Evolutionary conservation across 2,329 filamentous ascomycete species (phyloP).

Genomic region (Lasiodiplodia hormozganensis): DNA sequence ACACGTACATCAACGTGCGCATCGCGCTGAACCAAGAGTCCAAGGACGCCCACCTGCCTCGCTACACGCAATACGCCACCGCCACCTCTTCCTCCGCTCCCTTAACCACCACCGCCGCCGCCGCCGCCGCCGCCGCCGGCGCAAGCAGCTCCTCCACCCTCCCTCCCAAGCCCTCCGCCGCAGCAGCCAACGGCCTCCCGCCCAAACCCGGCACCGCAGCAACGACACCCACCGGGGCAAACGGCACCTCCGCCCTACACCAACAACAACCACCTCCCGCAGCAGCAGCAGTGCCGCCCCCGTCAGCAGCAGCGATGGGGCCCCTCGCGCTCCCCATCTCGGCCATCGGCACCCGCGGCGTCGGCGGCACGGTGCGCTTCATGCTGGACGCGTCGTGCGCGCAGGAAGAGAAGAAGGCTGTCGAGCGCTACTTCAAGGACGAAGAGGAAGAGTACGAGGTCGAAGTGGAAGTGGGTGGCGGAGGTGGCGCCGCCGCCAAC

Average conservation of each 20-base stretch:
- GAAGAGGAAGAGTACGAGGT: slow-evolving; percentile 80
- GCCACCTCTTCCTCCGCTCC: not conserved
- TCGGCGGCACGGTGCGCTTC: slow-evolving; percentile 83
- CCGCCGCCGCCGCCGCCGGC: slow-evolving; percentile 33
- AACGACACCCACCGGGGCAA: slow-evolving; percentile 41
- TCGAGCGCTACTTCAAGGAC: slow-evolving; percentile 72
- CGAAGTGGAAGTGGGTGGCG: slow-evolving; percentile 68
- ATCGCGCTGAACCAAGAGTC: slow-evolving; percentile 86
- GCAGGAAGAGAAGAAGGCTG: slow-evolving; percentile 70
- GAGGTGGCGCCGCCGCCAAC: slow-evolving; percentile 31
- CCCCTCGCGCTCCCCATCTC: slow-evolving; percentile 34
- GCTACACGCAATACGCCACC: slow-evolving; percentile 47
- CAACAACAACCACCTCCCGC: slow-evolving; percentile 43
- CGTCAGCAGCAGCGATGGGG: slow-evolving; percentile 36
- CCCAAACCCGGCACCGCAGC: slow-evolving; percentile 41
- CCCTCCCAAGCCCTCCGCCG: slow-evolving; percentile 5
- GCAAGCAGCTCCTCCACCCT: slow-evolving; percentile 54
- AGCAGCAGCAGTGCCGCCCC: slow-evolving; percentile 39
- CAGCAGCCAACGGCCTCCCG: slow-evolving; percentile 32
- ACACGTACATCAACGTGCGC: slow-evolving; percentile 83
- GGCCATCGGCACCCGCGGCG: slow-evolving; percentile 52
- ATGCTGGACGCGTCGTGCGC: slow-evolving; percentile 84
- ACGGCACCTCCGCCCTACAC: slow-evolving; percentile 34
- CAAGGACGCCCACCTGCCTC: slow-evolving; percentile 59
- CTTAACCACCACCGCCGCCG: slow-evolving; percentile 54